A percentile compares a stretch with the other conserved stretches of the same genome.
Conservation (phyloP, 345 rosid species). For the Populus simonii region DNA sequence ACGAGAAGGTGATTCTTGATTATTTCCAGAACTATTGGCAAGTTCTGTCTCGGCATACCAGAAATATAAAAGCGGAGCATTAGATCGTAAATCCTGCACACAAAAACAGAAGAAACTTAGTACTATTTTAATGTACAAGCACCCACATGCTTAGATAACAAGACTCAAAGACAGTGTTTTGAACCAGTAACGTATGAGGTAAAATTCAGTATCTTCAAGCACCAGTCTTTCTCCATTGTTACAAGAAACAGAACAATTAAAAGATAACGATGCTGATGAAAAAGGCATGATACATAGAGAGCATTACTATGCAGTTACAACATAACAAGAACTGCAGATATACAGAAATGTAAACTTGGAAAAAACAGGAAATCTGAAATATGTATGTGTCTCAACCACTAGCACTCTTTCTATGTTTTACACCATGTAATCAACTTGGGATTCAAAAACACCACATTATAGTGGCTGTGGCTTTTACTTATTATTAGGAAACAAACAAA, state of each 20-base stretch:
- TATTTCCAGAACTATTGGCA: slow-evolving; percentile 27
- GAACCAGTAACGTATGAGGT: no score
- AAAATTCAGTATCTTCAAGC: not conserved
- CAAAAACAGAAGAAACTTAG: slow-evolving; percentile 17
- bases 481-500: not conserved
- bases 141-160: not conserved
- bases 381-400: not conserved
- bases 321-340: not conserved
- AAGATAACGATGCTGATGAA: not conserved
- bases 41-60: slow-evolving; percentile 95
- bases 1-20: slow-evolving; percentile 51
- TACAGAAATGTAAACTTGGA: no score
- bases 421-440: not conserved
- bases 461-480: not conserved
- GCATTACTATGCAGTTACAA: not conserved
- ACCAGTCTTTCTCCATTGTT: not conserved
- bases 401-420: not conserved
- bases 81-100: slow-evolving; percentile 63
- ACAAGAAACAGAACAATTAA: not conserved
- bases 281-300: not conserved
- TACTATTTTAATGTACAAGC: not conserved
- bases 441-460: no score
- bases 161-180: no score
- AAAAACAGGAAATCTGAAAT: not conserved
- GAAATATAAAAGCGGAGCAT: slow-evolving; percentile 61